Base-by-base conservation (phyloP, 2,329 filamentous ascomycete species). In the Monosporascus sp. region DNA sequence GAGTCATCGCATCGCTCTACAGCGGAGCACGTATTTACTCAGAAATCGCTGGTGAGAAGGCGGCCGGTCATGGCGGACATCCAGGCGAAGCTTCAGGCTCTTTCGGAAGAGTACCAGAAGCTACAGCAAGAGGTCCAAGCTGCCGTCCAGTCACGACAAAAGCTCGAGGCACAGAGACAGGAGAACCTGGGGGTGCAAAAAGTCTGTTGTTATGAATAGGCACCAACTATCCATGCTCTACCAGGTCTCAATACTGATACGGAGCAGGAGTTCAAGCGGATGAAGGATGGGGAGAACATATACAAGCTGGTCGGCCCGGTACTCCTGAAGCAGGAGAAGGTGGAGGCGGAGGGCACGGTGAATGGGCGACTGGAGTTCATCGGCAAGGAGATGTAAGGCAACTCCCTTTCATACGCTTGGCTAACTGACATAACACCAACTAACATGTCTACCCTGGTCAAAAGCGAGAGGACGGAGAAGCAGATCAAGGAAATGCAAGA, bases 221-320 rank as follows among this genome's bases (percentile, higher is more conserved):
- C 39, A 41, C 36, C 17, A 7, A 39, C 11, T 37, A 24, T 15
- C 44, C 1, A 14, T 35, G 31, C 11, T 35, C 31, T 14, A 35
- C 25, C 6, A 18, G 8, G 31, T 25, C 25, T 24, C 7, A 15
- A 15, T 17, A 24, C 55, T 57, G 49, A 56, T 18, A 49, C 1
- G 27, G 17, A 17, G 36, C 59, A 94, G 86, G 93, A 97, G 72
- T 97, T 97, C 70, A 79, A 83, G 41, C 79, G 81, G 51, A 78
- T 97, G 54, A 82, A 86, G 63, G 87, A 92, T 38, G 88, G 87
- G 62, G 88, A 95, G 65, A 90, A 85, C 59, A 96, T 99, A 71
- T 99, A 96, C 82, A 99, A 97, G 74, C 83, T 97, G 43, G 85
- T 96, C 47, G 94, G 94, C 0, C 94, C 94, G 0, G 89, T 97